These are phyloP conservation scores for Monascus ruber DNA, from an alignment of 2,329 filamentous ascomycete genomes.

Conservation along the genomic window DNA sequence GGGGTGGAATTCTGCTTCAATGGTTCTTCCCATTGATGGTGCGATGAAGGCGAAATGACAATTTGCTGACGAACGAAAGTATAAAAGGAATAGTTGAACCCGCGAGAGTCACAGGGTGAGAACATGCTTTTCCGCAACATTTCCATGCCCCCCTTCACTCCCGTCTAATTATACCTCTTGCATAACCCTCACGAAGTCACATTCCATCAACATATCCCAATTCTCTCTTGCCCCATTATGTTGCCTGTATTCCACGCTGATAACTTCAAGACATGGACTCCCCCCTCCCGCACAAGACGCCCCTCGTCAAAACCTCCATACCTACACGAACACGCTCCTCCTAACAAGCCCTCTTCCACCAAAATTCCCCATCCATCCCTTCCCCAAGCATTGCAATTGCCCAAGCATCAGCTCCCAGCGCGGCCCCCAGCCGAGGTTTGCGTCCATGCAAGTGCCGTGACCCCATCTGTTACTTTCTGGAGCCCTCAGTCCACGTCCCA, in stretches of 20 bases:
- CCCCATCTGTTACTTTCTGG: too few relatives aligned
- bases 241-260: conserved; percentile 3
- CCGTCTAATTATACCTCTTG: not conserved
- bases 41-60: too few relatives aligned
- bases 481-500: too few relatives aligned
- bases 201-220: too few relatives aligned
- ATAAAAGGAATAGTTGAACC: not conserved
- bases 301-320: not conserved
- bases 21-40: too few relatives aligned
- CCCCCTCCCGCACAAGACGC: conserved; percentile 1
- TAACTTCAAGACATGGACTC: conserved; percentile 3
- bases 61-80: too few relatives aligned
- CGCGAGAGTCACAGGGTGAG: too few relatives aligned
- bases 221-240: not conserved
- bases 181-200: too few relatives aligned
- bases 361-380: conserved; percentile 1
- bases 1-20: too few relatives aligned
- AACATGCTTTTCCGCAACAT: too few relatives aligned
- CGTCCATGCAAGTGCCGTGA: conserved; percentile 3
- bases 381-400: conserved; percentile 5
- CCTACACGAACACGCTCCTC: not conserved
- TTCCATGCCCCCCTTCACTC: not conserved
- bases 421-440: conserved; percentile 8
- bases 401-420: conserved; percentile 7
- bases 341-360: not conserved